Base-by-base conservation (phyloP, 2,329 filamentous ascomycete genomes). In the Erysiphe pulchra region DNA sequence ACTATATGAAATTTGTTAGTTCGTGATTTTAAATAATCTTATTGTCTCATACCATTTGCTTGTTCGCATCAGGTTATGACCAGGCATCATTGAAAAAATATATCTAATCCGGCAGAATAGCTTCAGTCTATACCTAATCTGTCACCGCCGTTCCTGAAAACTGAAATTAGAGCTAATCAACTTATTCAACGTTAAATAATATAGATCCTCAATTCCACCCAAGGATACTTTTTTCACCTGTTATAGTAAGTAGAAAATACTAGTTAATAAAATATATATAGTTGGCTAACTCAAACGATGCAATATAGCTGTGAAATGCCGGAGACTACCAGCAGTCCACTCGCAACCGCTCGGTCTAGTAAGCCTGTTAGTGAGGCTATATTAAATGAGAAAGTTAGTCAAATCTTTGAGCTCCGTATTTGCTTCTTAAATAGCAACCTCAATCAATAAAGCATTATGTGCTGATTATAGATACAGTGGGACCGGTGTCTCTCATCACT, bases 401-500 rank as follows among this genome's bases (percentile, higher is more conserved):
- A 34, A 34, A 13, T 34, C 4, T 28, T 28, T 28, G 8, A 9
- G 24, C 24, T 1, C 8, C 1, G 8, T 7, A 1, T 28, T 8
- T 28, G 1, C 24, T 28, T 28, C 24, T 28, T 8, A 8, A 5
- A 5, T 24, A 3, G 20, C 20, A 7, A 28, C 24, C 8, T 7
- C 4, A 28, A 28, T 28, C 7, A 28, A 24, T 18, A 20, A 36
- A 36, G 1, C 13, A 34, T 12, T 14, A 24, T 45, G 10, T 12
- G 4, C 36, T 45, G 17, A 38, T 18, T 14, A 8, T 12, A 52
- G 38, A 12, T 32, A 38, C 51, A 98, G 90, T 98, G 90, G 90
- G 90, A 98, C 63, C 87, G 82, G 67, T 94, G 90, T 66, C 77
- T 98, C 56, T 95, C 90, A 56, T 94, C 92, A 60, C 75, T 94